These are phyloP conservation scores for Chlorella variabilis DNA, from an alignment of 163 green algal species.

Conservation along the genomic window DNA sequence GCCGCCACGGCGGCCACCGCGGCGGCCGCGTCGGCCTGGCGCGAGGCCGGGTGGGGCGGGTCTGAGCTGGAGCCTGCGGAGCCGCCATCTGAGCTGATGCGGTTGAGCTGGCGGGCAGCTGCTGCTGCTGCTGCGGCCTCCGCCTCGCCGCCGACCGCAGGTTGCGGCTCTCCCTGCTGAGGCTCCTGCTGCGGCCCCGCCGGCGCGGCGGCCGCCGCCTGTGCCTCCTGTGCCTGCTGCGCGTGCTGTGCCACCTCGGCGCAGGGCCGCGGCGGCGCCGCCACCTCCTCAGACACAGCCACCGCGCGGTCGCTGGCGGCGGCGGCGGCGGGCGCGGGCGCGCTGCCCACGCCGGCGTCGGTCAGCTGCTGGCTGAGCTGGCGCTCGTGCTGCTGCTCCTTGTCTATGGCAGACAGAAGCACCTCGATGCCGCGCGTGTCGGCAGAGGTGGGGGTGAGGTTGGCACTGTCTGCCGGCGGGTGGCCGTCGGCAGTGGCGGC, in stretches of 20 bases:
- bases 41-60: neutral
- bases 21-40: neutral
- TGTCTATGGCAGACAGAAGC: conserved; percentile 18
- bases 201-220: too few relatives aligned
- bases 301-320: neutral
- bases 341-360: neutral
- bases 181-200: neutral
- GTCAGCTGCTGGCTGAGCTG: neutral
- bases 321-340: too few relatives aligned
- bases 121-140: neutral
- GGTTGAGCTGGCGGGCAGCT: neutral
- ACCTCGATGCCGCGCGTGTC: conserved; percentile 25
- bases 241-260: neutral
- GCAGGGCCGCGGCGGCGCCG: neutral
- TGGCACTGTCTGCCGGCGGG: conserved; percentile 4
- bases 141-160: too few relatives aligned
- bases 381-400: conserved; percentile 11
- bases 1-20: neutral
- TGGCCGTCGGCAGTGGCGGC: neutral
- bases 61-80: conserved; percentile 5
- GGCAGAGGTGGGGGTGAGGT: conserved; percentile 22
- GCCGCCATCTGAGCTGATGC: conserved; percentile 6
- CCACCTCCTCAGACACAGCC: conserved; percentile 12
- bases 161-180: too few relatives aligned
- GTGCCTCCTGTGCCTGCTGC: neutral